Base-by-base conservation (phyloP, 176 grass and related monocot genomes). In the Oryza longistaminata region DNA sequence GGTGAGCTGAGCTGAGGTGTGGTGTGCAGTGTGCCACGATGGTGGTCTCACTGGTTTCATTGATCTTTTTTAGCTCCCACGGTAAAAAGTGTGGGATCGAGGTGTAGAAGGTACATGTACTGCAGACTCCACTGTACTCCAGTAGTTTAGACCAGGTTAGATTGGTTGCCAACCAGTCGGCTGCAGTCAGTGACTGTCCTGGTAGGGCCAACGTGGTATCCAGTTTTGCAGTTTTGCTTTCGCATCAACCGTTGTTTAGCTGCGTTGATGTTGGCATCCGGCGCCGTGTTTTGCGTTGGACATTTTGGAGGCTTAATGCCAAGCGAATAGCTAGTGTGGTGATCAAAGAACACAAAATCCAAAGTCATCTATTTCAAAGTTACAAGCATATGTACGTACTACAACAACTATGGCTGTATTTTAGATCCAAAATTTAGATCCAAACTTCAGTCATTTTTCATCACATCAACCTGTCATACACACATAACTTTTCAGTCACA, bases 221-320 rank as follows among this genome's bases (percentile, higher is more conserved):
- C 43, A 49, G 71, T 73, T 45, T 62, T 34, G 50, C 70, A 65
- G 10, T 46, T 82, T 33, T 45, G 81, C 81, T 73, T 64, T 31
- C 52, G 70, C 35, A 73, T 83, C 70, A 73, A 73, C 55, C 45
- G 81, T 65, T 13, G 53, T 9, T 43, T 74, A 13, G n/a, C 11
- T 48, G 42, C 26, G 53, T 58, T 58, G 53, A 58, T 58, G 53
- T 9, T 43, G 42, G 42, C 12, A 7, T 25, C 17, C 19, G 46
- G 46, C 48, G 33, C 66, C 69, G 24, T 72, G 29, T 83, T 83
- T 73, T 73, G 81, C 53, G 25, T 53, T 83, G 53, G 53, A 31
- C 53, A 21, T 58, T 58, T 58, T 58, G 19, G 53, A 58, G 29
- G 17, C 45, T 43, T 16, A 4, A 53, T 0, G 4, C 9, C 9